Evolutionary conservation across 768 basidiomycete species (phyloP).

Genomic region (Royoungia palumana): DNA sequence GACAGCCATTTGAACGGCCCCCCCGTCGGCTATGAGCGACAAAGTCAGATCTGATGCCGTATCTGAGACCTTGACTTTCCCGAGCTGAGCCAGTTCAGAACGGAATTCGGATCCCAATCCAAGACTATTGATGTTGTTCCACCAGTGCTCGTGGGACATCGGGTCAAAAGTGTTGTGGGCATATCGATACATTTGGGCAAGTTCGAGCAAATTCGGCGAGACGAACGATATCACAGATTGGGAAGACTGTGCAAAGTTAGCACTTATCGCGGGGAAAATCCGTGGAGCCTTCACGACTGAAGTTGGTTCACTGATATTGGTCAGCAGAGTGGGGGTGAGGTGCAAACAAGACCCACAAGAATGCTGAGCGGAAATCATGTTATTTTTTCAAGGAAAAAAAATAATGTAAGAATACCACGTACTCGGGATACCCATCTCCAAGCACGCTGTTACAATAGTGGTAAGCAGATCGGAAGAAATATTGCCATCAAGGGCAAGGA

Average conservation of each 20-base stretch:
- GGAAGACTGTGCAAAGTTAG: conserved; percentile 31
- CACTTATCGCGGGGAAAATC: conserved; percentile 61
- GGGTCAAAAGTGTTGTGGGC: conserved; percentile 47
- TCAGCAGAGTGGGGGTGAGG: conserved; percentile 10
- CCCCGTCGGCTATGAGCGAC: conserved; percentile 62
- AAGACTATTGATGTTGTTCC: conserved; percentile 61
- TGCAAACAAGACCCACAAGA: conserved; percentile 56
- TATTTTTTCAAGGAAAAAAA: neutral
- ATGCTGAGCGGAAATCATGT: conserved; percentile 42
- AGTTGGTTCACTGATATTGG: conserved; percentile 77
- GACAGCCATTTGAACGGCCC: conserved; percentile 77
- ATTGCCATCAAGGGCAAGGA: conserved; percentile 80
- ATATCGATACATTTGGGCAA: conserved; percentile 54
- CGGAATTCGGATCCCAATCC: conserved; percentile 67
- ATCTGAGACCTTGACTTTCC: conserved; percentile 44
- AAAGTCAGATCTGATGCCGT: conserved; percentile 39
- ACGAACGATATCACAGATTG: conserved; percentile 60
- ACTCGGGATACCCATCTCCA: conserved; percentile 50
- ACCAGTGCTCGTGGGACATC: conserved; percentile 57
- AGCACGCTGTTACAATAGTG: conserved; percentile 51
- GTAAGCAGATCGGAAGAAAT: conserved; percentile 52
- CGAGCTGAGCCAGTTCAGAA: conserved; percentile 59
- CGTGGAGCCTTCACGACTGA: conserved; percentile 75
- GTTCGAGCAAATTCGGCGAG: conserved; percentile 85
- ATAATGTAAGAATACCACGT: conserved; percentile 20